Base-by-base conservation (phyloP, 1,139 yeast species). In the Wickerhamomyces sp. region DNA sequence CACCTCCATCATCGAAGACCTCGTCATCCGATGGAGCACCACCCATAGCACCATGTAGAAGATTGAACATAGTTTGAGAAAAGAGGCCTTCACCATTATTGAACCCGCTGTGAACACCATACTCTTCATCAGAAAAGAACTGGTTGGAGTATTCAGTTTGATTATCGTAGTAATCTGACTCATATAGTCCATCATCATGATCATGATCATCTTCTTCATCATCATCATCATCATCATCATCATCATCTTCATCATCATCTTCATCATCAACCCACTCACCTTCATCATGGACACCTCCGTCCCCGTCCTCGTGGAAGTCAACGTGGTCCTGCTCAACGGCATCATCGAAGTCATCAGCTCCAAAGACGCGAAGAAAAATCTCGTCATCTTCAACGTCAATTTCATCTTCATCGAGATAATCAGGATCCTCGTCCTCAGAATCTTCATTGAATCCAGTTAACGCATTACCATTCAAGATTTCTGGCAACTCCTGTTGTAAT, bases 261-360 rank as follows among this genome's bases (percentile, higher is more conserved):
- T 18, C 6, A 23, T 9, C 8, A 23, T 8, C 25, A 23, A 8
- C 6, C 6, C 6, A 9, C 13, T 23, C 14, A 23, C 25, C 25
- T 9, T 8, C 13, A 6, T 23, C 9, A 23, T 23, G 13, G 15
- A 14, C 6, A 24, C 17, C 17, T n/a, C 17, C 26, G 8, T 26
- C 41, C 16, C 30, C 30, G 11, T 31, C 35, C 13, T 33, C 33
- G 13, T 31, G 23, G 25, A 30, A 30, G 10, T 16, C 33, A 19
- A 4, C 18, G 12, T 27, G 23, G 5, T 41, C 46, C 26, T 34
- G 42, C 15, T 38, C 36, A 16, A 33, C 27, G 16, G 36, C 42
- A 17, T 39, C 36, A 26, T 36, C 40, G 16, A n/a, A n/a, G n/a
- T n/a, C n/a, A n/a, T n/a, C n/a, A n/a, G n/a, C n/a, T n/a, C n/a